Base-by-base conservation (phyloP, 805 yeast genomes). In the Yarrowia sp. region DNA sequence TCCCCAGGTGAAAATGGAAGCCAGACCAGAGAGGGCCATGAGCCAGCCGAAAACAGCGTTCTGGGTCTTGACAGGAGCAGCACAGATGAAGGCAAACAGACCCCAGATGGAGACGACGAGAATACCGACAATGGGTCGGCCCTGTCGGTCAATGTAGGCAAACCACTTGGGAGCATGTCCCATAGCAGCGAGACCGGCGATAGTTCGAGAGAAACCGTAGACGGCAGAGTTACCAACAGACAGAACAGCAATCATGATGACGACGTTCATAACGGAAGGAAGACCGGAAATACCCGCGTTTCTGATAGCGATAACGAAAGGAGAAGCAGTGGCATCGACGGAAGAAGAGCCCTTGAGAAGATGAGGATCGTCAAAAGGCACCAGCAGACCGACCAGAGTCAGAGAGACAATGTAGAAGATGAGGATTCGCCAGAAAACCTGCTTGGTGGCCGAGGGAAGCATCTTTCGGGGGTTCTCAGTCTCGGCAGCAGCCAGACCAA, bases 341-440 rank as follows among this genome's bases (percentile, higher is more conserved):
- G 81, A 53, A 2, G 80, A 67, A 47, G 81, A 77, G 17, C 74
- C 74, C 31, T 81, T 84, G 50, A 85, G 72, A 64, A 87, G 78
- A 67, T 83, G 74, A 1, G 73, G 69, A 66, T 84, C 82, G 66
- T 78, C 78, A 72, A 80, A 87, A 14, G 93, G 92, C n/a, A 90
- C 93, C 66, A 90, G 78, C 70, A 88, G 84, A 47, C 92, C 88
- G 70, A 80, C 83, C 69, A 81, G 79, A 65, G 76, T 85, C 73
- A 76, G 82, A 67, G 86, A 79, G 10, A 81, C 77, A 73, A 90
- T 79, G 77, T 90, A 90, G 73, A 89, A 89, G 69, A 88, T 74
- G 14, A 86, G 77, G 65, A 89, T 86, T 76, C 95, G 82, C 92
- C 93, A 89, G 77, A 90, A 88, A 3, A 88, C 90, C 77, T 89